Conservation (phyloP, 2,329 filamentous ascomycete genomes). For the Sporothrix pallida region DNA sequence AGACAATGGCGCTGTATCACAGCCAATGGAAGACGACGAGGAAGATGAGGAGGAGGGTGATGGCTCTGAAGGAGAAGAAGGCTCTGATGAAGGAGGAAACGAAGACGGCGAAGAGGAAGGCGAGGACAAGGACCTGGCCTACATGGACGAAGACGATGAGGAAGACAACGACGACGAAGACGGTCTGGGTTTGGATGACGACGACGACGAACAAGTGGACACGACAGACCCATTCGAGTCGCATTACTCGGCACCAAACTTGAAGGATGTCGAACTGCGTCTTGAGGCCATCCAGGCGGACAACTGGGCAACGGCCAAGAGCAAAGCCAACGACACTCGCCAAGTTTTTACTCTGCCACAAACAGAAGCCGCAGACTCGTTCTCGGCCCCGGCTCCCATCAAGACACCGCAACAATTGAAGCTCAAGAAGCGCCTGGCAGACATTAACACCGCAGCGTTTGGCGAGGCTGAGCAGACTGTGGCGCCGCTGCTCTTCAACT, state of each 20-base stretch:
- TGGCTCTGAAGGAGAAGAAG: conserved; percentile 5
- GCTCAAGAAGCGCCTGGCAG: conserved; percentile 73
- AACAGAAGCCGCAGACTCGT: conserved; percentile 45
- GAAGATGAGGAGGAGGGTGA: not conserved
- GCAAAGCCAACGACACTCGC: conserved; percentile 54
- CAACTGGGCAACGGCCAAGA: conserved; percentile 59
- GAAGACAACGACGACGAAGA: conserved; percentile 43
- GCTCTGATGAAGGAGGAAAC: conserved; percentile 29
- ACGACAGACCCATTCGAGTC: conserved; percentile 74
- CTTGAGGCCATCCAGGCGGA: conserved; percentile 57
- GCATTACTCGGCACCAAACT: conserved; percentile 76
- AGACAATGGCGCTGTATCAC: conserved; percentile 45
- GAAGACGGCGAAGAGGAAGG: conserved; percentile 38
- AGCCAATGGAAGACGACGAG: not conserved
- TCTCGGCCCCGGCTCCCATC: conserved; percentile 47
- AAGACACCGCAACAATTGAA: conserved; percentile 56
- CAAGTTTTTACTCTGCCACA: conserved; percentile 56
- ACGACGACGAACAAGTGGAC: conserved; percentile 56
- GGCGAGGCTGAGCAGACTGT: conserved; percentile 67
- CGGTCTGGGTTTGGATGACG: conserved; percentile 44
- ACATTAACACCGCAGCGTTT: conserved; percentile 61
- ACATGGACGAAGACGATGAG: conserved; percentile 52
- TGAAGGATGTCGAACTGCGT: conserved; percentile 61
- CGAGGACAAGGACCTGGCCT: conserved; percentile 40
- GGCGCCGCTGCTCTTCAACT: conserved; percentile 76